These are phyloP conservation scores for Capsella rubella DNA, from an alignment of 441 rosid genomes.

Conservation along the genomic window DNA sequence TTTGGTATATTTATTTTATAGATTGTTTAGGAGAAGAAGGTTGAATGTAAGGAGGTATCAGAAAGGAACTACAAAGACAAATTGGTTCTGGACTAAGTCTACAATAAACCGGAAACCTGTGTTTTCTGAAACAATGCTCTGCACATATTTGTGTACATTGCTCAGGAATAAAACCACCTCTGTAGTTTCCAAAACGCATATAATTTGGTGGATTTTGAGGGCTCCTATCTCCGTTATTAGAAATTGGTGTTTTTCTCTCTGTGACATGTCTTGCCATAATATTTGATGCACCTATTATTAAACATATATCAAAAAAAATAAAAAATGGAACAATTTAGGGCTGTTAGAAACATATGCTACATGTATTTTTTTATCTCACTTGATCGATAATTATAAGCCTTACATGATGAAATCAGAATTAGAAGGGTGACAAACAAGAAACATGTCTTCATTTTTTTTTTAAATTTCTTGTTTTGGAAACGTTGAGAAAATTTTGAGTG, in stretches of 20 bases:
- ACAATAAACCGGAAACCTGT: not conserved
- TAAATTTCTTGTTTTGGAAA: too few species aligned
- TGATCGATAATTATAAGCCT: not conserved
- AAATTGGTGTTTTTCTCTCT: too few species aligned
- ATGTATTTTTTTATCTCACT: not conserved
- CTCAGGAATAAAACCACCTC: not conserved
- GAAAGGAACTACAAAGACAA: not conserved
- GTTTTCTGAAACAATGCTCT: not conserved
- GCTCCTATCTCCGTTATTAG: not conserved
- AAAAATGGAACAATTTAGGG: not conserved
- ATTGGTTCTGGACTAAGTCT: not conserved
- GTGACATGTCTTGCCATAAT: not conserved
- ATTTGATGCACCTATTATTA: not conserved
- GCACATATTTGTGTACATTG: not conserved
- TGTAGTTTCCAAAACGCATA: constrained; percentile 3
- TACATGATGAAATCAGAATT: constrained; percentile 2
- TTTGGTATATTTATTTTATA: not conserved
- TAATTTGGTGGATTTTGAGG: not conserved
- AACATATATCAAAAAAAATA: not conserved
- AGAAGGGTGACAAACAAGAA: not conserved
- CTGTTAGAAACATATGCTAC: not conserved
- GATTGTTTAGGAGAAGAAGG: not conserved
- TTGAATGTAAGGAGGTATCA: not conserved
- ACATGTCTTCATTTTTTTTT: not conserved
- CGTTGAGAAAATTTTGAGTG: not conserved